Evolutionary conservation across 1,284 basidiomycete species (phyloP).

Genomic region (Wolfiporia cocos): DNA sequence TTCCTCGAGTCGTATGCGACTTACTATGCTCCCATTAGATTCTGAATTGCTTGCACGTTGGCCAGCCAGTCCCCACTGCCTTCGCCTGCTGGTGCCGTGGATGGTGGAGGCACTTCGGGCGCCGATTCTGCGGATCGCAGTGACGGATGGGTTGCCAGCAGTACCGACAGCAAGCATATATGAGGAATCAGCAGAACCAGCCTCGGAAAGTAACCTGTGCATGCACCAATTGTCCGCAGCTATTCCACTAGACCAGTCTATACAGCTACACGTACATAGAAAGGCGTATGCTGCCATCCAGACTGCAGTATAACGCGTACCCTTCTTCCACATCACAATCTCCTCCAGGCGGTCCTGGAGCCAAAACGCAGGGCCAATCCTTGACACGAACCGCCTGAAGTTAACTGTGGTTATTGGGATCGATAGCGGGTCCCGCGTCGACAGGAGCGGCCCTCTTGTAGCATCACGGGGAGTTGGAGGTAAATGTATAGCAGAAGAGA

Average conservation of each 20-base stretch:
- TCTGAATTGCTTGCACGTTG: conserved; percentile 75
- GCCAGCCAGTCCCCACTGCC: conserved; percentile 68
- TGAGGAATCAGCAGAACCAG: conserved; percentile 63
- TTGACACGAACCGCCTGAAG: conserved; percentile 66
- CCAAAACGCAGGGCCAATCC: conserved; percentile 69
- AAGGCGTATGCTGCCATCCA: conserved; percentile 69
- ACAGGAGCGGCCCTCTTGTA: conserved; percentile 32
- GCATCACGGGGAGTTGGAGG: conserved; percentile 20
- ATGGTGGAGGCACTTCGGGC: conserved; percentile 29
- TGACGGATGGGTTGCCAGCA: conserved; percentile 52
- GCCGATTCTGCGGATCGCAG: conserved; percentile 9
- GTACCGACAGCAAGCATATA: conserved; percentile 42
- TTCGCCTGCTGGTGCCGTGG: conserved; percentile 37
- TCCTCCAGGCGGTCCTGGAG: conserved; percentile 73
- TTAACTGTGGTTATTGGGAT: conserved; percentile 67
- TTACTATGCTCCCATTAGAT: conserved; percentile 72
- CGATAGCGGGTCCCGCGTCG: conserved; percentile 57
- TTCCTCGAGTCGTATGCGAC: conserved; percentile 18
- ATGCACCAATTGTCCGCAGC: neutral
- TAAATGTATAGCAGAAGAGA: conserved; percentile 27
- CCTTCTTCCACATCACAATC: conserved; percentile 64
- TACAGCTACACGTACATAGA: conserved; percentile 45
- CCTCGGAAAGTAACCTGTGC: conserved; percentile 60
- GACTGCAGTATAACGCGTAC: conserved; percentile 55
- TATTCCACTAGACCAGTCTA: neutral